Conservation (phyloP, 345 rosid genomes). For the Carallia pectinifolia region DNA sequence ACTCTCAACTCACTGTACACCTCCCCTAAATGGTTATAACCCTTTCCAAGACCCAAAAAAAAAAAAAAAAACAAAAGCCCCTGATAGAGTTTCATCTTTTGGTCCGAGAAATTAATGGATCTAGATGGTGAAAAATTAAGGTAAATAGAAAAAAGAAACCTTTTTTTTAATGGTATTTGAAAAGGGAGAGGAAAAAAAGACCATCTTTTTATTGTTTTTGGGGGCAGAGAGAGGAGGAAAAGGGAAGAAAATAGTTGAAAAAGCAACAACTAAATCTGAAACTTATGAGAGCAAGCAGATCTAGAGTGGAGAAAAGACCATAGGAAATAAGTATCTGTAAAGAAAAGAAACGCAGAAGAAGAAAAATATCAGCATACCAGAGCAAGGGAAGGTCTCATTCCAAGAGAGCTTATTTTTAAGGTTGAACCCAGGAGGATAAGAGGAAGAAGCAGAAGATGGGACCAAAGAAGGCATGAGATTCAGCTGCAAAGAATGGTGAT, state of each 20-base stretch:
- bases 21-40: background rate
- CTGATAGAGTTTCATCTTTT: background rate
- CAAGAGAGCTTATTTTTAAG: conserved; percentile 48
- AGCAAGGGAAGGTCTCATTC: conserved; percentile 47
- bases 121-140: background rate
- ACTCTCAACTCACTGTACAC: too few species aligned
- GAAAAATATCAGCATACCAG: conserved; percentile 33
- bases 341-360: background rate
- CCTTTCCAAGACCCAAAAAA: too few species aligned
- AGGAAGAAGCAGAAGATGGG: conserved; percentile 29
- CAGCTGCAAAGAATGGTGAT: conserved; percentile 45
- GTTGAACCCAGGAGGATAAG: conserved; percentile 34
- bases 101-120: background rate
- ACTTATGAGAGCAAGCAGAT: background rate
- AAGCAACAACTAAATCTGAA: conserved; percentile 15
- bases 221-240: conserved; percentile 13
- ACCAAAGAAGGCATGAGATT: conserved; percentile 47
- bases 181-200: conserved; percentile 2
- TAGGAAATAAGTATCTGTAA: background rate
- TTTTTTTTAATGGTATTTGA: background rate
- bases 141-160: background rate
- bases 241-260: background rate
- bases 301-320: background rate
- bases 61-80: background rate
- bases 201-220: conserved; percentile 11